Percentiles rank a stretch among this genome's conserved stretches.
Conservation (phyloP, 2,329 filamentous ascomycete species). For the Lecanicillium sp. region DNA sequence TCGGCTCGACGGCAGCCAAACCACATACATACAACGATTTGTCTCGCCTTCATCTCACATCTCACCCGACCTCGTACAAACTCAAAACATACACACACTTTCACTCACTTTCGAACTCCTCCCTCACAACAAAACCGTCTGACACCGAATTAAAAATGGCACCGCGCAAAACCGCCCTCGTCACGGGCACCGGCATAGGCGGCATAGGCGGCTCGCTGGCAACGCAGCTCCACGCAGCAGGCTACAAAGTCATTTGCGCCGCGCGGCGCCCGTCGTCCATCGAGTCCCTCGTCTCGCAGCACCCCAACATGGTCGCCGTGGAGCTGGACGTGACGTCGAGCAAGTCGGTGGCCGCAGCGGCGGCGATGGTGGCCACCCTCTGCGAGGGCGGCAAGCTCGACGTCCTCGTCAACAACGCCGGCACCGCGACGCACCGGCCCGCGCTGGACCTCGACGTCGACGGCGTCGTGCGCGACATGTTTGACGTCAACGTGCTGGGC, state of each 20-base stretch:
- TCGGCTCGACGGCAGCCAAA: too few relatives aligned
- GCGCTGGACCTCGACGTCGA: slow-evolving; percentile 9
- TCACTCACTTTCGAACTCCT: too few relatives aligned
- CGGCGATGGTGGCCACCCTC: slow-evolving; percentile 1
- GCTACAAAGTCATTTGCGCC: slow-evolving; percentile 8
- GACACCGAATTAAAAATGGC: too few relatives aligned
- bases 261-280: slow-evolving; percentile 6
- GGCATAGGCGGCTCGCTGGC: slow-evolving; percentile 9
- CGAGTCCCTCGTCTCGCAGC: background rate
- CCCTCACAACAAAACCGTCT: too few relatives aligned
- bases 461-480: slow-evolving; percentile 5
- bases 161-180: slow-evolving; percentile 6
- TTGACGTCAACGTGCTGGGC: slow-evolving; percentile 9
- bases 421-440: slow-evolving; percentile 6
- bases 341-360: slow-evolving; percentile 2
- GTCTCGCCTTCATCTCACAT: too few relatives aligned
- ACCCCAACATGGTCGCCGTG: slow-evolving; percentile 4
- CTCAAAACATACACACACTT: too few relatives aligned
- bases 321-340: slow-evolving; percentile 7
- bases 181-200: slow-evolving; percentile 8
- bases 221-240: slow-evolving; percentile 6
- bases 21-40: too few relatives aligned
- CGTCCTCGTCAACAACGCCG: slow-evolving; percentile 10
- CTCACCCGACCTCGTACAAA: too few relatives aligned
- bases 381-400: slow-evolving; percentile 5